Conservation (phyloP, 2,329 filamentous ascomycete species). For the Beauveria caledonica region DNA sequence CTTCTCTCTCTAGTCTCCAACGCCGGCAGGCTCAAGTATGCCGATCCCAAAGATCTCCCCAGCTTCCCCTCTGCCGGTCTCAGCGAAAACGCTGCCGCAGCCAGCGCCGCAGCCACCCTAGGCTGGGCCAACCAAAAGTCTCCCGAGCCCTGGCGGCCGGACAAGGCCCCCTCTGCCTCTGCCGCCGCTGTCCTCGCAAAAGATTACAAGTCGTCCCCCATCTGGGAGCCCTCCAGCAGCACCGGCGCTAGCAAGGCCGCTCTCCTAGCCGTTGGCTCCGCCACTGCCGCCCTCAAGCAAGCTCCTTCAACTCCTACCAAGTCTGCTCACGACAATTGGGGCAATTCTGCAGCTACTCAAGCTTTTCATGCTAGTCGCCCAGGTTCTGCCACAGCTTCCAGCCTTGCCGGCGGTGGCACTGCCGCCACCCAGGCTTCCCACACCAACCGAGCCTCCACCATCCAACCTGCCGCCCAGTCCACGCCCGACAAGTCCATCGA, state of each 20-base stretch:
- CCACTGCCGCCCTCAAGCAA: slow-evolving; percentile 24
- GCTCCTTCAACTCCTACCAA: slow-evolving; percentile 13
- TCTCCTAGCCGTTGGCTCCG: slow-evolving; percentile 47
- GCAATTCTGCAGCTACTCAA: slow-evolving; percentile 61
- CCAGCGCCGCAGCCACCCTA: slow-evolving; percentile 64
- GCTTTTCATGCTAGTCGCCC: slow-evolving; percentile 43
- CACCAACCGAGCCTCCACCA: slow-evolving; percentile 15
- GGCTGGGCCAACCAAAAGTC: slow-evolving; percentile 64
- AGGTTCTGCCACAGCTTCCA: slow-evolving; percentile 13
- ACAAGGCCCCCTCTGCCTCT: slow-evolving; percentile 44
- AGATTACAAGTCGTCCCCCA: slow-evolving; percentile 35
- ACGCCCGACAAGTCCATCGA: slow-evolving; percentile 33
- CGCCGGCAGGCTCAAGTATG: slow-evolving; percentile 55
- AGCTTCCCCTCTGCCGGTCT: slow-evolving; percentile 64
- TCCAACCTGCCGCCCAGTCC: slow-evolving; percentile 23
- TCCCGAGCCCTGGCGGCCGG: slow-evolving; percentile 58
- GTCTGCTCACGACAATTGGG: slow-evolving; percentile 34
- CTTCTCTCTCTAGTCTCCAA: slow-evolving; percentile 19
- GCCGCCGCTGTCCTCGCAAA: slow-evolving; percentile 36
- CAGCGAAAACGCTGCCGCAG: slow-evolving; percentile 48
- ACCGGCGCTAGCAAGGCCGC: slow-evolving; percentile 68
- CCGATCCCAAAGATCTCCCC: slow-evolving; percentile 62
- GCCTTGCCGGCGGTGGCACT: slow-evolving; percentile 19
- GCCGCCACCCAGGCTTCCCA: slow-evolving; percentile 32
- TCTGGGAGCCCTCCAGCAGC: slow-evolving; percentile 56